Evolutionary conservation across 768 basidiomycete species (phyloP), one percentile per base, ranked within the genome.

Genomic region (Podaxis rugospora): DNA sequence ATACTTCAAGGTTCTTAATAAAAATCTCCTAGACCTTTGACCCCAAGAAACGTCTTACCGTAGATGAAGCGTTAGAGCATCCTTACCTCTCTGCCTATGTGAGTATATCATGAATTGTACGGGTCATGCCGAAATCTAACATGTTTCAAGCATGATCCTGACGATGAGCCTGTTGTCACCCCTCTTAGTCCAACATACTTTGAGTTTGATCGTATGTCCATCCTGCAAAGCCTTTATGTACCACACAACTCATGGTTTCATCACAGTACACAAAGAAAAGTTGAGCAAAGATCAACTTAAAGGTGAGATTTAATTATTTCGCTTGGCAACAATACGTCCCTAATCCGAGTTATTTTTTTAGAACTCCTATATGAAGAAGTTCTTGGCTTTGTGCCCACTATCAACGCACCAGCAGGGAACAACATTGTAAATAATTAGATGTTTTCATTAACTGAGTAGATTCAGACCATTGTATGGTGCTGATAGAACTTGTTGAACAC

Each of bases 101-200:
- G 62, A 60, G 83, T 76, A 7, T 23, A 27, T 13, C 47, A 35
- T 53, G 37, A 42, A 10, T 60, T 5, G 16, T 51, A 21, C 18
- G 46, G 21, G 37, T 6, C 18, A 27, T 2, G 36, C 51, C 13
- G 35, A 44, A 67, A 63, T 23, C 62, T 58, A 5, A 62, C 44
- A 51, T 64, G 32, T 57, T 50, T 23, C 2, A 62, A 89, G 86
- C 91, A 93, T 66, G 93, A 94, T 69, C 87, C 93, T 1, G 89
- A 92, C 57, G 95, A 97, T 69, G 95, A 97, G 69, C 95, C 95
- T 1, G 77, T 78, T 28, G 88, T 89, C n/a, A 79, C 84, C 44
- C 87, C 91, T 9, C 82, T 97, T 49, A 88, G 87, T 68, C 85
- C 92, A 0, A 82, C 84, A 49, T 97, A 95, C 74, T 97, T 97